Conservation (phyloP, 176 grass and related monocot species). For the Oryza officinalis region DNA sequence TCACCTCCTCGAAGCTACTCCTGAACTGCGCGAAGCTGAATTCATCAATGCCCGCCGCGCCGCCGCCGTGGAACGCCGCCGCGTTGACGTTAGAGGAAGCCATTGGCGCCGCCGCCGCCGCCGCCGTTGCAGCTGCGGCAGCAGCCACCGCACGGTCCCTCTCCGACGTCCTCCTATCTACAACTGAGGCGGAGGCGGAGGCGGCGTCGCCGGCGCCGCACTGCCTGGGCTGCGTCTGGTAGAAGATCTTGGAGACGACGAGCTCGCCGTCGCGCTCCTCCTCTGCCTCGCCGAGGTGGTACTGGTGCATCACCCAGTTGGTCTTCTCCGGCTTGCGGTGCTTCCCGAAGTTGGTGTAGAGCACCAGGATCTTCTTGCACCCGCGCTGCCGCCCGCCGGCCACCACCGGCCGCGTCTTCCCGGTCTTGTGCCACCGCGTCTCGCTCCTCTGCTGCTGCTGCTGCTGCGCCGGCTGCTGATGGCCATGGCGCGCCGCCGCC, state of each 20-base stretch:
- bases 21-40: constrained; percentile 68
- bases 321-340: constrained; percentile 79
- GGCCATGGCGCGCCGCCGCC: neutral
- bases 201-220: constrained; percentile 27
- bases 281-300: constrained; percentile 69
- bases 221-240: constrained; percentile 93
- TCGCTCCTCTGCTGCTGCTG: constrained; percentile 44
- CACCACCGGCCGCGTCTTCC: constrained; percentile 79
- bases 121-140: neutral
- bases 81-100: too few species aligned
- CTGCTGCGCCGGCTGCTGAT: too few species aligned
- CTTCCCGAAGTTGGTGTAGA: constrained; percentile 96
- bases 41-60: constrained; percentile 25
- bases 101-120: too few species aligned
- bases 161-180: constrained; percentile 17
- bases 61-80: constrained; percentile 2
- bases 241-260: constrained; percentile 97
- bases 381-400: constrained; percentile 67
- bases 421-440: constrained; percentile 98
- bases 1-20: constrained; percentile 66
- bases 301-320: constrained; percentile 99
- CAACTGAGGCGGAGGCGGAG: neutral
- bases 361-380: constrained; percentile 95
- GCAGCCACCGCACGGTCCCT: neutral
- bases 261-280: constrained; percentile 95